phyloP scores from a whole-genome alignment of 495 filamentous ascomycete genomes.

The Penicillium malachiteum region DNA sequence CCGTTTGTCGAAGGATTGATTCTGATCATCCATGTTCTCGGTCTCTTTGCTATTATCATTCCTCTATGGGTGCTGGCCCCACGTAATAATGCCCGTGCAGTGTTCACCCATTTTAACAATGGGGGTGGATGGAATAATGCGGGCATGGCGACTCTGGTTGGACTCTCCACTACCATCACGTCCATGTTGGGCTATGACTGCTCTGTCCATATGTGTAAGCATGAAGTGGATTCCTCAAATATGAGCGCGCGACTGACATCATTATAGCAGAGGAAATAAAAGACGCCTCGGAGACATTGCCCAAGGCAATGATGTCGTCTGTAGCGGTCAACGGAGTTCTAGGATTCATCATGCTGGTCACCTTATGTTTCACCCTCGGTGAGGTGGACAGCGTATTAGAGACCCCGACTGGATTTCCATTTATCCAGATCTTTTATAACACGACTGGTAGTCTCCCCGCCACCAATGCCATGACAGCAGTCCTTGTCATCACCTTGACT shows the following conservation, averaged over 20 bases:
- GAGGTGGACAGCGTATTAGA: constrained; percentile 38
- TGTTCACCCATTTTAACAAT: constrained; percentile 59
- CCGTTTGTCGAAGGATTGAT: constrained; percentile 58
- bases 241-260: constrained; percentile 5
- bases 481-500: constrained; percentile 42
- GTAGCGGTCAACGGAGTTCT: constrained; percentile 51
- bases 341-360: constrained; percentile 48
- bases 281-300: constrained; percentile 49
- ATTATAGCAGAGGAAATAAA: constrained; percentile 56
- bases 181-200: constrained; percentile 56
- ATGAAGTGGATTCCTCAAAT: neutral
- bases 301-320: constrained; percentile 53
- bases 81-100: constrained; percentile 52
- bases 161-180: constrained; percentile 55
- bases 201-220: constrained; percentile 46
- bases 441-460: constrained; percentile 42
- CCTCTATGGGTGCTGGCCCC: constrained; percentile 40
- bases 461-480: constrained; percentile 38
- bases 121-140: constrained; percentile 50
- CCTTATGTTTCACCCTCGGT: constrained; percentile 50
- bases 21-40: constrained; percentile 57
- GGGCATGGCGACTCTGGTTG: constrained; percentile 52
- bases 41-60: constrained; percentile 55
- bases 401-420: constrained; percentile 42
- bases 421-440: constrained; percentile 51